phyloP scores from a whole-genome alignment of 768 basidiomycete genomes.

The Gloeopeniophorella convolvens region DNA sequence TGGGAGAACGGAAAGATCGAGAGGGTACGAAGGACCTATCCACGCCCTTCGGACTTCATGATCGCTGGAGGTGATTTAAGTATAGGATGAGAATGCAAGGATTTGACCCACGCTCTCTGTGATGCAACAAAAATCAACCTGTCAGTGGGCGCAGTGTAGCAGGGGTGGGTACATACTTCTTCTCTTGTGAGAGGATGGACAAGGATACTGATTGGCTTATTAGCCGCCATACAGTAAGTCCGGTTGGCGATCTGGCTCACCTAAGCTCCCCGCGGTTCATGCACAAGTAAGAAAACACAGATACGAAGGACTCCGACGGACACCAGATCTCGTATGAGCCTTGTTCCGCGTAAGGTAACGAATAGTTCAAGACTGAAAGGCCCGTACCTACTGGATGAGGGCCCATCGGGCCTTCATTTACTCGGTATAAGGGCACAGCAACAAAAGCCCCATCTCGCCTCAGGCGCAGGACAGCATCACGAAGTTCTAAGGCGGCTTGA shows the following conservation, averaged over 20 bases:
- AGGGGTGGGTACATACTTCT: slow-evolving; percentile 39
- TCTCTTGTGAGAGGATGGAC: slow-evolving; percentile 72
- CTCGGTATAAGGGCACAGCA: slow-evolving; percentile 67
- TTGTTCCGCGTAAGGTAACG: no score
- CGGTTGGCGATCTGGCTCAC: slow-evolving; percentile 31
- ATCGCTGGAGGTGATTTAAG: slow-evolving; percentile 38
- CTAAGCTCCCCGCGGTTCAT: slow-evolving; percentile 63
- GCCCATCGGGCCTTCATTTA: slow-evolving; percentile 62
- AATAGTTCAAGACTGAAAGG: no score
- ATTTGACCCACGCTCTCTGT: slow-evolving; percentile 44
- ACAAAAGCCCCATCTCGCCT: slow-evolving; percentile 73
- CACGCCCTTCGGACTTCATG: slow-evolving; percentile 66
- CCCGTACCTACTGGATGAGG: slow-evolving; percentile 70
- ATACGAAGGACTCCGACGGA: slow-evolving; percentile 63
- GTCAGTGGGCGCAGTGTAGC: background rate
- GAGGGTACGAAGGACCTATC: slow-evolving; percentile 65
- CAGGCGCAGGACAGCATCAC: slow-evolving; percentile 65
- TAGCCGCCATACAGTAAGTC: background rate
- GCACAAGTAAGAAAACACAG: slow-evolving; percentile 73
- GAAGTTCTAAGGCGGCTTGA: slow-evolving; percentile 56
- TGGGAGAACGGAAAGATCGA: slow-evolving; percentile 55
- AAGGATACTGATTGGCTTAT: slow-evolving; percentile 44
- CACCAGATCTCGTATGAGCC: slow-evolving; percentile 83
- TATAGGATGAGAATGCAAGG: background rate
- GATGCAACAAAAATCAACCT: background rate